Base-by-base conservation (phyloP, 768 basidiomycete species). In the Calocera viscosa region DNA sequence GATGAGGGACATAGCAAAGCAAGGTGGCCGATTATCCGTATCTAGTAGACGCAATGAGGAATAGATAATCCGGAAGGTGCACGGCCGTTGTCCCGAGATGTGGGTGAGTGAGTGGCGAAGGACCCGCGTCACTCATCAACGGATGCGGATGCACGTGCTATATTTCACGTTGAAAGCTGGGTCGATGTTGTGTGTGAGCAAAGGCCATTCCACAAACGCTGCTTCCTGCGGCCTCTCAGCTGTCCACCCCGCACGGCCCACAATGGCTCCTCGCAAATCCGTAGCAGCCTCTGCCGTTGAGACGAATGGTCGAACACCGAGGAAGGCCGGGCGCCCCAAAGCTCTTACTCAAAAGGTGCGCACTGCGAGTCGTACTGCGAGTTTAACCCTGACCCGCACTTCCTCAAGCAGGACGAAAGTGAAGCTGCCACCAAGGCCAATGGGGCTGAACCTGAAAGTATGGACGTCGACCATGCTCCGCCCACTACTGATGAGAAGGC, bases 1-100 rank as follows among this genome's bases (percentile, higher is more conserved):
- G 35, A 93, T 87, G 69, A 89, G 80, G 16, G 89, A 85, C 89
- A 90, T 90, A 8, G 24, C 19, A 3, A 19, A 8, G 35, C 35
- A 38, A 38, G 7, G 35, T 38, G 35, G 14, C 7, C 35, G 35
- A 14, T 38, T 5, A 14, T 38, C 35, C 35, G 35, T 5, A 14
- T 38, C 7, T 14, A 14, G 35, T 5, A 38, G 35, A 38, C 7
- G 35, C 7, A 38, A 5, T 38, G 35, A 38, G 35, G 35, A 14
- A 5, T 38, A 38, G 35, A 38, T 38, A 38, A 38, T 38, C 35
- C 35, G 35, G 35, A 38, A 14, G 35, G n/a, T n/a, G n/a, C n/a
- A n/a, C n/a, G n/a, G n/a, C n/a, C n/a, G n/a, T n/a, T n/a, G n/a
- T n/a, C n/a, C n/a, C n/a, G n/a, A n/a, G n/a, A n/a, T n/a, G n/a